Evolutionary conservation across 1,139 yeast species (phyloP).

Genomic region (Candida pseudocylindracea): DNA sequence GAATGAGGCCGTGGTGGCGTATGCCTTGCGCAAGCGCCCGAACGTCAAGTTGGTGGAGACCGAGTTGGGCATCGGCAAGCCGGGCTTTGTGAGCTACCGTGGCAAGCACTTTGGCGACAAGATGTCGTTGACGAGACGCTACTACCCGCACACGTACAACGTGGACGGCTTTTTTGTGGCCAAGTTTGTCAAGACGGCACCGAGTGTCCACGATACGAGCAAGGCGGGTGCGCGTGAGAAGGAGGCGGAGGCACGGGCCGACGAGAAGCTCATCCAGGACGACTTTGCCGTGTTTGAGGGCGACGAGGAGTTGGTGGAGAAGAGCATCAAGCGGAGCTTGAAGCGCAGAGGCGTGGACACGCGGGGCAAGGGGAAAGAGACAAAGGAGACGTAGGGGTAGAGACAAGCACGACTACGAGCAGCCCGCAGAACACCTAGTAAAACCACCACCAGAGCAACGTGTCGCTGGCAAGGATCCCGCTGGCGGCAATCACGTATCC

Average conservation of each 20-base stretch:
- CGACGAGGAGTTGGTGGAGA: constrained; percentile 55
- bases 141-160: constrained; percentile 94
- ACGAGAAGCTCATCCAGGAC: constrained; percentile 63
- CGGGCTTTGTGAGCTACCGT: constrained; percentile 82
- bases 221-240: constrained; percentile 83
- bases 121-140: constrained; percentile 69
- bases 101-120: constrained; percentile 78
- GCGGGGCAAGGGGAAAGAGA: constrained; percentile 7
- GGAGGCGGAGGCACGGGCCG: constrained; percentile 61
- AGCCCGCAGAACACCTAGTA: too few species aligned
- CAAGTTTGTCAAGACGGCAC: constrained; percentile 76
- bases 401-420: too few species aligned
- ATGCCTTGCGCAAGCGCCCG: constrained; percentile 89
- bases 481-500: constrained; percentile 13
- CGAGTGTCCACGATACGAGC: constrained; percentile 65
- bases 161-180: constrained; percentile 98
- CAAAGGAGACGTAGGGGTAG: too few species aligned
- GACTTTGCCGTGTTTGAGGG: constrained; percentile 78
- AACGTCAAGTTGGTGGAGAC: constrained; percentile 89
- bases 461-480: too few species aligned
- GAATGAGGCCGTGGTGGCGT: constrained; percentile 96
- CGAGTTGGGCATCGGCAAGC: constrained; percentile 87
- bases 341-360: constrained; percentile 74
- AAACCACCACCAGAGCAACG: too few species aligned
- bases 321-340: constrained; percentile 48